Evolutionary conservation across 768 basidiomycete species (phyloP), one percentile per base, ranked within the genome.

Genomic region (Paxillus involutus): DNA sequence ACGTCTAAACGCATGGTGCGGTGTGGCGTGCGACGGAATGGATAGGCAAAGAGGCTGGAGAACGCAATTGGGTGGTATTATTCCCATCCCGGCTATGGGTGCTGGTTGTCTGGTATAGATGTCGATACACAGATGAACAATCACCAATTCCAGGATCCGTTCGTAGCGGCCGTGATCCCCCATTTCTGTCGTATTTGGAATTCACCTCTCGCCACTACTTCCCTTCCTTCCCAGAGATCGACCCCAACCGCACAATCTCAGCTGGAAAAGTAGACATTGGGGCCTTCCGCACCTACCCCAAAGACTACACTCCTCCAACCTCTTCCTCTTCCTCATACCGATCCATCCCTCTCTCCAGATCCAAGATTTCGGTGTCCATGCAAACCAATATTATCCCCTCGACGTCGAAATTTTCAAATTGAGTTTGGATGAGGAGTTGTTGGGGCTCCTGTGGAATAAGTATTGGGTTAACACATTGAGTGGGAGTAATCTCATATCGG

Each of bases 81-180:
- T 70, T 96, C 94, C 14, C 97, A 99, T 75, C 97, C 97, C 6
- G 97, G 97, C 13, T 99, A 98, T 67, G 97, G 97, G 16, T 99
- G 97, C 71, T 99, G 97, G 97, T 75, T 99, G 9, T 98, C 95
- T 12, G 97, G 97, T 24, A 98, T 99, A 73, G 97, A 99, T 64
- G 97, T 98, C 54, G 91, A 89, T 68, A 99, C 97, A 0, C 97
- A 99, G 67, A 81, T 91, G 75, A 94, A 85, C 64, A 95, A 98
- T 69, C 96, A 99, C 65, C 88, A 88, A 65, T 94, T 84, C 75
- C 89, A 91, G 70, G 96, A 99, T 71, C 96, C 96, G 3, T 99
- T 98, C 67, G 86, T 98, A 30, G 96, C 96, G 9, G 92, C 98
- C 33, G 96, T 44, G 11, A 35, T 33, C 32, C 17, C 14, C 44